phyloP scores from a whole-genome alignment of 495 filamentous ascomycete genomes.

The Pseudotulostoma volvatum region DNA sequence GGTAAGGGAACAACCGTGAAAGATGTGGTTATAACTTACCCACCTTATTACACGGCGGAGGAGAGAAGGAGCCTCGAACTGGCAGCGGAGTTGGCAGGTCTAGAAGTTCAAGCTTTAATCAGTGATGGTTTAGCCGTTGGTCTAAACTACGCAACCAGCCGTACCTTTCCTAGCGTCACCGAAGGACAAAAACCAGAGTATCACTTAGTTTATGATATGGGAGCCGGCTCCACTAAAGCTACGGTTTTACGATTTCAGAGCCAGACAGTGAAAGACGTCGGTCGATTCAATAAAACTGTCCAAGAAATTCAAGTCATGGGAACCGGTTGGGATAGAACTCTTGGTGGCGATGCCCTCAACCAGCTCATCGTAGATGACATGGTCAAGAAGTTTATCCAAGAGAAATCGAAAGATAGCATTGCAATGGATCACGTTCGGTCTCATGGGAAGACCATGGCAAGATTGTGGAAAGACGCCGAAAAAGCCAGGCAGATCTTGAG shows the following conservation, averaged over 20 bases:
- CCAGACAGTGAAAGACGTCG: slow-evolving; percentile 76
- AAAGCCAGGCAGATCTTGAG: slow-evolving; percentile 77
- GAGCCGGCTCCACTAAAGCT: slow-evolving; percentile 92
- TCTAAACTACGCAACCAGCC: slow-evolving; percentile 81
- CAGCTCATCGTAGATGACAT: slow-evolving; percentile 76
- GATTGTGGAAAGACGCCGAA: slow-evolving; percentile 84
- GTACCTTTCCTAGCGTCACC: slow-evolving; percentile 70
- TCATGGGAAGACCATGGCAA: slow-evolving; percentile 72
- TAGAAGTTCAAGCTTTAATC: slow-evolving; percentile 69
- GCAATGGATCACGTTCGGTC: slow-evolving; percentile 40
- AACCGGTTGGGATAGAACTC: slow-evolving; percentile 69
- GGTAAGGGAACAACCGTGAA: slow-evolving; percentile 58
- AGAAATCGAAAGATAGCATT: slow-evolving; percentile 53
- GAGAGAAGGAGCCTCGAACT: slow-evolving; percentile 69
- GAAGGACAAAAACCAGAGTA: slow-evolving; percentile 80
- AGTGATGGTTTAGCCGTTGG: slow-evolving; percentile 88
- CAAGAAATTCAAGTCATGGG: slow-evolving; percentile 85
- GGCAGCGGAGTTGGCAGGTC: slow-evolving; percentile 72
- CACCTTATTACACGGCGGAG: slow-evolving; percentile 76
- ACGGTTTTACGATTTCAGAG: slow-evolving; percentile 83
- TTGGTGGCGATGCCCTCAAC: slow-evolving; percentile 85
- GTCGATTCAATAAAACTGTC: slow-evolving; percentile 88
- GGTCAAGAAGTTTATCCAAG: slow-evolving; percentile 57
- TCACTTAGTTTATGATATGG: slow-evolving; percentile 95
- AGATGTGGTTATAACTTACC: slow-evolving; percentile 79